A percentile compares a stretch with the other conserved stretches of the same genome.
phyloP scores from a whole-genome alignment of 1,284 basidiomycete species.

The Malassezia cuniculi region DNA sequence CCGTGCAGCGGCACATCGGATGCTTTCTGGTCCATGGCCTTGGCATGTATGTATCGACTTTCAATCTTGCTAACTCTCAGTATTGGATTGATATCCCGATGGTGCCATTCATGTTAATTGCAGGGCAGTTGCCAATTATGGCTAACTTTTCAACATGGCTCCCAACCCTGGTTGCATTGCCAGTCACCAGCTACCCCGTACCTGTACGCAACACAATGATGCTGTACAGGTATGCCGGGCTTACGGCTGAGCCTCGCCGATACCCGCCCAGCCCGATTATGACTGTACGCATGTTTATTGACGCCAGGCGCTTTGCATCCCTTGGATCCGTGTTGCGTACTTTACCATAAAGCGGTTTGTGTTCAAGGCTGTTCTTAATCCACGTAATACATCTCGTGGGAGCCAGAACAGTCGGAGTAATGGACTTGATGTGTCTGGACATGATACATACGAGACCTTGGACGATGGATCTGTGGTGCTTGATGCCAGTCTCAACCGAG shows the following conservation, averaged over 20 bases:
- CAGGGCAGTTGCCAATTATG: conserved; percentile 25
- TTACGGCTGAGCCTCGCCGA: conserved; percentile 6
- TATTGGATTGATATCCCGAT: conserved; percentile 39
- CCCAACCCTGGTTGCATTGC: conserved; percentile 26
- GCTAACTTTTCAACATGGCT: conserved; percentile 31
- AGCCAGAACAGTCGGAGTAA: background rate
- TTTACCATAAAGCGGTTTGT: conserved; percentile 24
- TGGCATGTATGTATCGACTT: conserved; percentile 10
- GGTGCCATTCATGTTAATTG: conserved; percentile 36
- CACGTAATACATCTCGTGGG: conserved; percentile 8
- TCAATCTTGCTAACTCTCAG: conserved; percentile 11
- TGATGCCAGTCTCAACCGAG: background rate
- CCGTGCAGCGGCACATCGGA: conserved; percentile 2
- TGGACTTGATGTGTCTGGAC: conserved; percentile 4
- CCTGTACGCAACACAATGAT: conserved; percentile 10
- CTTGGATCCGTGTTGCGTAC: conserved; percentile 34
- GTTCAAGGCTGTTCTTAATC: conserved; percentile 20
- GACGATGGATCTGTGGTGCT: conserved; percentile 11
- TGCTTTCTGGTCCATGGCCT: conserved; percentile 5
- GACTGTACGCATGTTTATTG: conserved; percentile 9
- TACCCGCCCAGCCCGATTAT: conserved; percentile 29
- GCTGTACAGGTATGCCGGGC: conserved; percentile 13
- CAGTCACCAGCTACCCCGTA: conserved; percentile 17
- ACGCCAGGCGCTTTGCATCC: conserved; percentile 19
- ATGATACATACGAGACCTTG: conserved; percentile 11